Evolutionary conservation across 2,329 filamentous ascomycete species (phyloP).

Genomic region (Cadophora sp.): DNA sequence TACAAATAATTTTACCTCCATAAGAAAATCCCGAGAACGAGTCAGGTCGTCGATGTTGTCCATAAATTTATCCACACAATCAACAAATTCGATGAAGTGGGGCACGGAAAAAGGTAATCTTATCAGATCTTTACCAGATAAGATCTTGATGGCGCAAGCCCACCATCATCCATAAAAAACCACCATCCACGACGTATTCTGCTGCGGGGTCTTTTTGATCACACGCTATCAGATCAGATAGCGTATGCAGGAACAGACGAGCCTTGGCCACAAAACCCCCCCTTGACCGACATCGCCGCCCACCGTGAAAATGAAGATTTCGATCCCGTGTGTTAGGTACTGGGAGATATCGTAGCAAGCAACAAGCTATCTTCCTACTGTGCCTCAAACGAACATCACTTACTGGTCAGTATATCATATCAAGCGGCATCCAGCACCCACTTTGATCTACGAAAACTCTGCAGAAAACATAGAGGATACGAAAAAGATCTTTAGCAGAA

Average conservation of each 20-base stretch:
- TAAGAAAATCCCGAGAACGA: too few species aligned
- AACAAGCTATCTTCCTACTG: conserved; percentile 4
- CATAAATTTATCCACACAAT: neutral
- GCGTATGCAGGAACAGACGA: conserved; percentile 14
- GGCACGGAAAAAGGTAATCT: neutral
- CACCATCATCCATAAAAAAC: neutral
- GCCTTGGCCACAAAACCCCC: conserved; percentile 4
- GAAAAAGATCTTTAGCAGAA: neutral
- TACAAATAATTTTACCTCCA: too few species aligned
- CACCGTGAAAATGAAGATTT: neutral
- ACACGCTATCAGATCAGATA: conserved; percentile 15
- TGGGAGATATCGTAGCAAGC: neutral
- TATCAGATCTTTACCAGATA: conserved; percentile 11
- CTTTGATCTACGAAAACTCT: neutral
- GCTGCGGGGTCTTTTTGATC: neutral
- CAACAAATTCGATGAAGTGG: neutral
- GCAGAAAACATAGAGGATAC: too few species aligned
- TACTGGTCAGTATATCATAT: neutral
- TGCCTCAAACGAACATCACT: neutral
- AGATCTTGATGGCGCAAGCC: neutral
- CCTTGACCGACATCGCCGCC: conserved; percentile 3
- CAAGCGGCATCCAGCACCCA: neutral
- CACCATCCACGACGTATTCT: neutral
- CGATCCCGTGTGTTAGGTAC: neutral
- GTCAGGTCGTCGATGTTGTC: too few species aligned